These are phyloP conservation scores for Thalassiosira pacifica DNA, from an alignment of 352 stramenopile genomes.

Conservation along the genomic window DNA sequence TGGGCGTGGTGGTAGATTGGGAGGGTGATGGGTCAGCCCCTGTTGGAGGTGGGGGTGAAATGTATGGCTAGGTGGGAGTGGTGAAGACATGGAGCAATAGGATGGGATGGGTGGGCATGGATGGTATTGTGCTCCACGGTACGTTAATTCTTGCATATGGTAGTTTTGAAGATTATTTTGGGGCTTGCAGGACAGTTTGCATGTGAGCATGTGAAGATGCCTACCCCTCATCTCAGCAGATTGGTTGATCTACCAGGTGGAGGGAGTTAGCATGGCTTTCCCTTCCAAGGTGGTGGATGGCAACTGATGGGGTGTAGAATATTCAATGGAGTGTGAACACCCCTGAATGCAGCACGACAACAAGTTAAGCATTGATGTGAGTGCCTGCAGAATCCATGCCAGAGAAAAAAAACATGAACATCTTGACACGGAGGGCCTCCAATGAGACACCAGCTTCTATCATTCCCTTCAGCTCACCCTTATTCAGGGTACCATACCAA, in stretches of 20 bases:
- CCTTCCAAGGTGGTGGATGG: neutral
- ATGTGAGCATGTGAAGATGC: slow-evolving; percentile 3
- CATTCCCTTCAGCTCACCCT: neutral
- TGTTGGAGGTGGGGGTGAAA: too few species aligned
- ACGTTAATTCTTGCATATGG: neutral
- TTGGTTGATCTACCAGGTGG: slow-evolving; percentile 7
- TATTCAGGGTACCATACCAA: too few species aligned
- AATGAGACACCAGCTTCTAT: neutral
- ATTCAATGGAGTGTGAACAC: neutral
- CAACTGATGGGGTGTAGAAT: neutral
- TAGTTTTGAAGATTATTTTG: neutral
- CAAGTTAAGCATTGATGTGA: neutral
- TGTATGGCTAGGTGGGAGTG: too few species aligned
- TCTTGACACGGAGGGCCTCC: neutral
- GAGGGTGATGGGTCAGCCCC: too few species aligned
- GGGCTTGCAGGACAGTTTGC: neutral
- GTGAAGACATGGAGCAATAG: too few species aligned
- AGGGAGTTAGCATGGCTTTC: neutral
- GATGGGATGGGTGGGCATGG: neutral
- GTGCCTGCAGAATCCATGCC: neutral
- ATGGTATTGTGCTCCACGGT: neutral
- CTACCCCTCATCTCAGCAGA: neutral
- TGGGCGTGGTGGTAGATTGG: too few species aligned
- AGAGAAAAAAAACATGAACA: neutral
- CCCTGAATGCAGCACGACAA: neutral